Evolutionary conservation across 164 flowering plant species (phyloP), one percentile per base, ranked within the genome.

Genomic region (Echeveria elegans): DNA sequence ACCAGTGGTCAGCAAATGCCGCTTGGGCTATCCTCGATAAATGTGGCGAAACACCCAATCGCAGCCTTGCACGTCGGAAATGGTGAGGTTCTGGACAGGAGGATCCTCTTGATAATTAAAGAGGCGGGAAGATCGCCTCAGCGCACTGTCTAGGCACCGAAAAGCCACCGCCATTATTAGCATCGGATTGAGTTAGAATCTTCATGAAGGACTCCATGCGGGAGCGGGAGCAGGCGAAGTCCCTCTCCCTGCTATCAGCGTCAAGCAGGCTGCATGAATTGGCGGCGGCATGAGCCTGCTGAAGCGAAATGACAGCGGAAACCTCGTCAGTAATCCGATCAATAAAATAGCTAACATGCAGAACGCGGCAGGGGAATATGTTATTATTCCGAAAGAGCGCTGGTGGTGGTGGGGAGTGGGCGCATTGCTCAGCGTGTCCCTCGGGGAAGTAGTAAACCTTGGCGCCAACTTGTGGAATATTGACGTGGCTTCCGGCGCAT

Each of bases 131-230:
- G 31, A 91, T 76, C 34, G 82, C 71, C 34, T 89, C 96, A 5
- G 97, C 97, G 41, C 97, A 92, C 58, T 73, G 80, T 50, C 87
- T 70, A 56, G 97, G 97, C 1, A 89, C 94, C 18, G 96, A 87
- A 72, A 92, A 89, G 0, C 96, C 96, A 0, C 96, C 96, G 21
- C 97, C 96, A n/a, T 84, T 86, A 70, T 89, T 89, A 2, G 94
- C 96, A 65, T 92, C 97, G 0, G 90, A 85, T 7, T 86, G 81
- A 1, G 94, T 89, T 32, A 92, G 74, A 16, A 82, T 64, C 88
- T 91, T 91, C 5, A 84, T 75, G 36, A 79, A 85, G 24, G 86
- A 65, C 0, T 70, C 73, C 10, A 83, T 26, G 60, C 18, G 31
- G 16, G 31, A 53, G 2, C 61, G 56, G n/a, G n/a, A n/a, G n/a